phyloP scores from a whole-genome alignment of 2,329 filamentous ascomycete genomes.

The Epichloe gansuensis region DNA sequence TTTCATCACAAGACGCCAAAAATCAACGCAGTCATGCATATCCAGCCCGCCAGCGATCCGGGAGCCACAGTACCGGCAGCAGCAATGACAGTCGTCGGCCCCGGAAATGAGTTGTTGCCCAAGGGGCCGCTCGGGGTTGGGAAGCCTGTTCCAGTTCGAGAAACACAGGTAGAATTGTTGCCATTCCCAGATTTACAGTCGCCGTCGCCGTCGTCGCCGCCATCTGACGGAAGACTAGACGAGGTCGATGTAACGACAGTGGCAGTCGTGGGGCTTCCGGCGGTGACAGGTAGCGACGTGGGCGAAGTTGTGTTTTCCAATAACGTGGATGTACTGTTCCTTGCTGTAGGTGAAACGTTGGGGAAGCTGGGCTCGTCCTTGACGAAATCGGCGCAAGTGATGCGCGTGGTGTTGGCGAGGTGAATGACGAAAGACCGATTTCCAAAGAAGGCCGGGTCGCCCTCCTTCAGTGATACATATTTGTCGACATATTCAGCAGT shows the following conservation, averaged over 20 bases:
- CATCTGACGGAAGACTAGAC: neutral
- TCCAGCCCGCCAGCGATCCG: neutral
- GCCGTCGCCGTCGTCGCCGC: neutral
- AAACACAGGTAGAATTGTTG: neutral
- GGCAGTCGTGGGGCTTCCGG: neutral
- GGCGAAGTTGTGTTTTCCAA: neutral
- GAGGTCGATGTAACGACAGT: neutral
- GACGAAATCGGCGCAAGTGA: slow-evolving; percentile 51
- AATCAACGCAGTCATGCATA: neutral
- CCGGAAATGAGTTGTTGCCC: neutral
- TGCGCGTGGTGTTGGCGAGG: slow-evolving; percentile 48
- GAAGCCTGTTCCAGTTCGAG: neutral
- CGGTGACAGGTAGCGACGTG: neutral
- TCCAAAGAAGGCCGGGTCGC: slow-evolving; percentile 46
- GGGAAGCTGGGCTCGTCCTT: neutral
- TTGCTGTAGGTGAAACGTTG: neutral
- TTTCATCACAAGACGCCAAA: neutral
- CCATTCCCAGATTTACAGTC: neutral
- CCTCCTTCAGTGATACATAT: slow-evolving; percentile 40
- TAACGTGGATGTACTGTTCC: neutral
- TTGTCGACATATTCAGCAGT: slow-evolving; percentile 39
- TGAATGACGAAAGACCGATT: slow-evolving; percentile 54
- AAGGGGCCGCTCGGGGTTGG: neutral
- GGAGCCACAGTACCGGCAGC: neutral
- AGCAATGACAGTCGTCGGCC: neutral